Evolutionary conservation across 495 filamentous ascomycete species (phyloP).

Genomic region (Penicillium pancosmium): DNA sequence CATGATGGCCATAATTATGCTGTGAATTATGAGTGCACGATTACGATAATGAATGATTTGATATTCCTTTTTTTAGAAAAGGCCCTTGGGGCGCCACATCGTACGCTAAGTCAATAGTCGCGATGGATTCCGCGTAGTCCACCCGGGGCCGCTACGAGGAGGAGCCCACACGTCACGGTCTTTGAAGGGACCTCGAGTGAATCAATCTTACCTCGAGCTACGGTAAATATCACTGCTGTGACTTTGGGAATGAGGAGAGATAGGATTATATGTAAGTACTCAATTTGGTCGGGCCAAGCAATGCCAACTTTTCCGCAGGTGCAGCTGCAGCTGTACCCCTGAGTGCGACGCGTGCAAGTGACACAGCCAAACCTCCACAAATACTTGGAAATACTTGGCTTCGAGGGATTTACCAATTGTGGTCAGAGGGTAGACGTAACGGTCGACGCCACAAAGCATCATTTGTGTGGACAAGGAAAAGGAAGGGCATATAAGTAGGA

Average conservation of each 20-base stretch:
- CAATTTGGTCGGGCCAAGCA: neutral
- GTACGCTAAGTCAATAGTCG: neutral
- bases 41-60: slow-evolving; percentile 1
- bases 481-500: no score
- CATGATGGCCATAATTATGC: neutral
- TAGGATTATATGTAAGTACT: no score
- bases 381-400: no score
- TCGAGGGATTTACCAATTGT: no score
- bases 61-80: slow-evolving; percentile 1
- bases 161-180: neutral
- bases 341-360: neutral
- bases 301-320: neutral
- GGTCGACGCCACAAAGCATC: neutral
- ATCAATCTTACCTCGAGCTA: no score
- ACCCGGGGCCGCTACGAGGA: neutral
- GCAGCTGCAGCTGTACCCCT: neutral
- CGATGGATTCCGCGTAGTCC: neutral
- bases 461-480: no score
- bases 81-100: neutral
- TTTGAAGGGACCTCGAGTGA: no score
- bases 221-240: no score
- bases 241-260: no score
- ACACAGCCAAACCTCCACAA: neutral
- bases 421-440: neutral
- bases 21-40: neutral